phyloP scores from a whole-genome alignment of 495 filamentous ascomycete genomes.

The Aspergillus kassunensis region DNA sequence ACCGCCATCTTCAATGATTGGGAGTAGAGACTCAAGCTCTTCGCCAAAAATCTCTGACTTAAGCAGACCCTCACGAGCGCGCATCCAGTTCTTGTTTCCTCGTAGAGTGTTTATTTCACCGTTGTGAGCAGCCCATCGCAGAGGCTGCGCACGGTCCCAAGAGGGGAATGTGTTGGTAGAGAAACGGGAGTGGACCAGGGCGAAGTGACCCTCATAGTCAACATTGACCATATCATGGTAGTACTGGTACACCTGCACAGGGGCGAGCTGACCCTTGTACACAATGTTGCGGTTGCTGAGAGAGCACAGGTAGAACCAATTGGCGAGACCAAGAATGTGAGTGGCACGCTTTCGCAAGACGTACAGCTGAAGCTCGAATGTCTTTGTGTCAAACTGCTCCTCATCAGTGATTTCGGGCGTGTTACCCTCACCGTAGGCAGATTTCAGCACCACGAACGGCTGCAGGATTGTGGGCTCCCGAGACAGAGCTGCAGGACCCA shows the following conservation, averaged over 20 bases:
- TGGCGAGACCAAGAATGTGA: conserved; percentile 89
- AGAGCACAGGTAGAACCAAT: conserved; percentile 99
- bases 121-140: conserved; percentile 98
- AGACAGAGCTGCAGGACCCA: conserved; percentile 90
- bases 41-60: conserved; percentile 90
- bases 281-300: conserved; percentile 98
- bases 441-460: conserved; percentile 87
- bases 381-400: conserved; percentile 74
- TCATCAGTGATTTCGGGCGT: conserved; percentile 76
- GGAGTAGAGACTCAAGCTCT: conserved; percentile 87
- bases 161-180: conserved; percentile 99
- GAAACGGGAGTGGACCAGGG: conserved; percentile 95
- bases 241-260: conserved; percentile 98
- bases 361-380: conserved; percentile 92
- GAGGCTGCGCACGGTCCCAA: conserved; percentile 96
- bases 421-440: conserved; percentile 81
- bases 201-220: conserved; percentile 97
- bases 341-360: conserved; percentile 92
- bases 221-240: conserved; percentile 97
- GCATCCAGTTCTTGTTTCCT: conserved; percentile 99
- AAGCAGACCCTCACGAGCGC: conserved; percentile 93
- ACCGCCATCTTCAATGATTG: conserved; percentile 94
- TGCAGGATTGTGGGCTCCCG: conserved; percentile 93
- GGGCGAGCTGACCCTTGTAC: conserved; percentile 97
- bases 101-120: conserved; percentile 98